phyloP scores from a whole-genome alignment of 2,329 filamentous ascomycete genomes.

The Coniella vitis region DNA sequence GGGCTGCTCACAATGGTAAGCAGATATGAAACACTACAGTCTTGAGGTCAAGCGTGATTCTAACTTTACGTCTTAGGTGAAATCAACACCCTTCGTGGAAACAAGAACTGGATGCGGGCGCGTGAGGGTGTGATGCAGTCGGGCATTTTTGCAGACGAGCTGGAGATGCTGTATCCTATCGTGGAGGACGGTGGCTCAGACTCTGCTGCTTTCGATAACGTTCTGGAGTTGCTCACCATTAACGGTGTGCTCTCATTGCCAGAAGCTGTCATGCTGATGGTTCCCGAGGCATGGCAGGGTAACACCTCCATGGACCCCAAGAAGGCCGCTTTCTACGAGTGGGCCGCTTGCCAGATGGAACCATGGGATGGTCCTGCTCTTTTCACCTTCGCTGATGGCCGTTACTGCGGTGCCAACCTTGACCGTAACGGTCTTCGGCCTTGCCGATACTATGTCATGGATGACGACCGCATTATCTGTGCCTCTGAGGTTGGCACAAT shows the following conservation, averaged over 20 bases:
- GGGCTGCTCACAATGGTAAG: slow-evolving; percentile 91
- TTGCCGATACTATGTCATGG: slow-evolving; percentile 94
- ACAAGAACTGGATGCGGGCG: slow-evolving; percentile 99
- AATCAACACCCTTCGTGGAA: slow-evolving; percentile 93
- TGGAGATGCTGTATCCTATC: slow-evolving; percentile 85
- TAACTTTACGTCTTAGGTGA: slow-evolving; percentile 63
- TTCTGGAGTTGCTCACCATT: slow-evolving; percentile 86
- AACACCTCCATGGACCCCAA: slow-evolving; percentile 87
- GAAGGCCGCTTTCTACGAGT: slow-evolving; percentile 97
- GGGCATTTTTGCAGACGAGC: slow-evolving; percentile 83
- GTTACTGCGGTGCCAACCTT: slow-evolving; percentile 94
- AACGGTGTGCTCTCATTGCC: slow-evolving; percentile 93
- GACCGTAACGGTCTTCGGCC: slow-evolving; percentile 93
- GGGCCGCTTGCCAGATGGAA: slow-evolving; percentile 98
- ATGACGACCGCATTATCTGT: slow-evolving; percentile 95
- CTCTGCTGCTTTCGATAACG: slow-evolving; percentile 95
- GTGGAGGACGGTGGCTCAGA: slow-evolving; percentile 96
- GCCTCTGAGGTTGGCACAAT: slow-evolving; percentile 96
- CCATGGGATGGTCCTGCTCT: slow-evolving; percentile 95
- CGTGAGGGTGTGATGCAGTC: slow-evolving; percentile 93
- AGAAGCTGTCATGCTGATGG: slow-evolving; percentile 97
- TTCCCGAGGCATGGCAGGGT: slow-evolving; percentile 95
- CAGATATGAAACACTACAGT: slow-evolving; percentile 21
- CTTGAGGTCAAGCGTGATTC: no score
- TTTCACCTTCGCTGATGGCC: slow-evolving; percentile 93